Base-by-base conservation (phyloP, 805 yeast genomes). In the Wickerhamiella sergipiensis region DNA sequence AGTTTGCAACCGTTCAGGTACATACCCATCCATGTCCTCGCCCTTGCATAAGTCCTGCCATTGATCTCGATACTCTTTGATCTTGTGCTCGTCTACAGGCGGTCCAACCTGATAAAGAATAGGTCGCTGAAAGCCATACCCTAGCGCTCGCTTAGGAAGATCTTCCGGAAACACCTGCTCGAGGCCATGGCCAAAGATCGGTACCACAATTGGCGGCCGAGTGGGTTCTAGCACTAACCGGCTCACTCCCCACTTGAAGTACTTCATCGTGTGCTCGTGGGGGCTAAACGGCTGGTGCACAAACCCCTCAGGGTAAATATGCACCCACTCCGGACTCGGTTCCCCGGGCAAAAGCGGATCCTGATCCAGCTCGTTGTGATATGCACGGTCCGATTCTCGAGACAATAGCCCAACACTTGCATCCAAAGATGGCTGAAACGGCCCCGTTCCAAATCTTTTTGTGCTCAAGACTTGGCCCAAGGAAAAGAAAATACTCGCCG, bases 221-320 rank as follows among this genome's bases (percentile, higher is more conserved):
- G 90, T 80, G 9, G 94, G 72, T 64, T 90, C 98, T 50, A 92
- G 67, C 5, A 92, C 73, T 57, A 89, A 63, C 57, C 98, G 73
- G 2, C 95, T 78, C 1, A 88, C 80, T 0, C 98, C 98, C 97
- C 97, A 90, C 62, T 85, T 83, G 72, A 92, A 90, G 66, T 85
- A 90, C 55, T 96, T 72, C 92, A 92, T 85, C 3, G 97, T 87
- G 57, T 86, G 84, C 47, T 76, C 72, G 62, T 78, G 80, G 0
- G 96, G 96, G 36, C 82, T 80, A 53, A 80, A 75, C 2, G 69
- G 67, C 64, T 92, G 98, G 49, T 90, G 76, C 4, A 90, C 97
- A 64, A 82, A 86, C 0, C 95, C 95, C 65, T 90, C 98, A 0
- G 98, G 98, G 66, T 86, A 90, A 3, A 88, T 79, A 64, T 90